These are phyloP conservation scores for Suhomyces chickasaworum DNA, from an alignment of 1,139 yeast species.

Conservation along the genomic window DNA sequence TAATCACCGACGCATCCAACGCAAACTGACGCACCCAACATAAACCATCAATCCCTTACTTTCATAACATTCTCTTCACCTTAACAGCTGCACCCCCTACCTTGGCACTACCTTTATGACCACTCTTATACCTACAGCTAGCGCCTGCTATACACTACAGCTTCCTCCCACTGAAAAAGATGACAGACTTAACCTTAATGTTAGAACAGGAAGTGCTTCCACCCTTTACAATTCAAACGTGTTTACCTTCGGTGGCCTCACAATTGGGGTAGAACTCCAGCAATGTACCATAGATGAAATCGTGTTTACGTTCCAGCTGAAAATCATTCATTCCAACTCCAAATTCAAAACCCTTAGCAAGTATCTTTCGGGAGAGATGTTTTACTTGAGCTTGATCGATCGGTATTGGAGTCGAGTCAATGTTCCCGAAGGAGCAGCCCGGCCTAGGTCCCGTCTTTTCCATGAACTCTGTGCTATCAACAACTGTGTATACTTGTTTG, in stretches of 20 bases:
- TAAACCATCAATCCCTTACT: neutral
- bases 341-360: constrained; percentile 37
- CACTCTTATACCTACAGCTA: constrained; percentile 50
- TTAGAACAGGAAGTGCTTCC: constrained; percentile 68
- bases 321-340: constrained; percentile 26
- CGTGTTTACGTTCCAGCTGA: constrained; percentile 29
- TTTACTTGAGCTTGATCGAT: constrained; percentile 57
- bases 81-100: neutral
- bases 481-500: constrained; percentile 57
- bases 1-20: neutral
- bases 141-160: constrained; percentile 49
- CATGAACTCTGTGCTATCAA: constrained; percentile 57
- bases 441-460: constrained; percentile 58
- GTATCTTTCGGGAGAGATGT: constrained; percentile 58
- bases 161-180: constrained; percentile 52
- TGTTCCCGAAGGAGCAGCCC: constrained; percentile 18
- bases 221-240: constrained; percentile 59
- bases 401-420: constrained; percentile 54
- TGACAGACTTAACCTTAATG: constrained; percentile 51
- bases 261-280: constrained; percentile 53
- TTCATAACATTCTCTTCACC: neutral
- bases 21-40: neutral
- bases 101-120: constrained; percentile 32
- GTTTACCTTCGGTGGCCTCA: constrained; percentile 69
- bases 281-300: constrained; percentile 38